Evolutionary conservation across 2,329 filamentous ascomycete species (phyloP).

Genomic region (Venturia oleaginea): DNA sequence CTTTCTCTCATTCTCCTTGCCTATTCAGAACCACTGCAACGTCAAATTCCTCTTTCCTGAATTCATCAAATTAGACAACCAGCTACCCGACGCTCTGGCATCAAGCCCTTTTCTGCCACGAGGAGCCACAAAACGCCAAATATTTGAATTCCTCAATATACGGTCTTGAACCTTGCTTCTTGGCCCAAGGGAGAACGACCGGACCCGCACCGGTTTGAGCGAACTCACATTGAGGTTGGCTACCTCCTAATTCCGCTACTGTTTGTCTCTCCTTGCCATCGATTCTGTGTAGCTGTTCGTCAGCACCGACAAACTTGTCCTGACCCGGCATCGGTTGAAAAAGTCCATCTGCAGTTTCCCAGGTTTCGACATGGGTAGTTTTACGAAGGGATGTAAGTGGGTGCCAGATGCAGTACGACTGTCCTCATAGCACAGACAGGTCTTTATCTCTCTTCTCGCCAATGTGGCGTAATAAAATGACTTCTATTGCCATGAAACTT

Average conservation of each 20-base stretch:
- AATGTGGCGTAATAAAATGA: conserved; percentile 5
- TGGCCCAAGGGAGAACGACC: not conserved
- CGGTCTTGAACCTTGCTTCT: not conserved
- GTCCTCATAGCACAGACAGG: not conserved
- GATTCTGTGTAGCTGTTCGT: not conserved
- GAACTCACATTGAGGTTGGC: not conserved
- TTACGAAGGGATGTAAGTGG: conserved; percentile 1
- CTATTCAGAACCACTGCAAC: not conserved
- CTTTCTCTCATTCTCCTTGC: not conserved
- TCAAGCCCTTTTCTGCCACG: not conserved
- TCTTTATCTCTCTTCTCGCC: not conserved
- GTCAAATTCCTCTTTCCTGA: not conserved
- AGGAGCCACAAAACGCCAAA: not conserved
- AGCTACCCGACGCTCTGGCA: not conserved
- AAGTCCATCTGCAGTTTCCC: not conserved
- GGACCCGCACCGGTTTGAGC: not conserved
- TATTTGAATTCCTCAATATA: not conserved
- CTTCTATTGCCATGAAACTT: not conserved
- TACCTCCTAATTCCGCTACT: not conserved
- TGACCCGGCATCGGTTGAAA: not conserved
- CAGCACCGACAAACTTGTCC: not conserved
- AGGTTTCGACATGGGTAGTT: not conserved
- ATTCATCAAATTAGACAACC: not conserved
- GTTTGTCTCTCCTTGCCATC: not conserved
- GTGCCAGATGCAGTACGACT: not conserved